Percentiles rank a stretch among this genome's conserved stretches.
phyloP scores from a whole-genome alignment of 441 rosid genomes.

The Cnidoscolus chayamansa region DNA sequence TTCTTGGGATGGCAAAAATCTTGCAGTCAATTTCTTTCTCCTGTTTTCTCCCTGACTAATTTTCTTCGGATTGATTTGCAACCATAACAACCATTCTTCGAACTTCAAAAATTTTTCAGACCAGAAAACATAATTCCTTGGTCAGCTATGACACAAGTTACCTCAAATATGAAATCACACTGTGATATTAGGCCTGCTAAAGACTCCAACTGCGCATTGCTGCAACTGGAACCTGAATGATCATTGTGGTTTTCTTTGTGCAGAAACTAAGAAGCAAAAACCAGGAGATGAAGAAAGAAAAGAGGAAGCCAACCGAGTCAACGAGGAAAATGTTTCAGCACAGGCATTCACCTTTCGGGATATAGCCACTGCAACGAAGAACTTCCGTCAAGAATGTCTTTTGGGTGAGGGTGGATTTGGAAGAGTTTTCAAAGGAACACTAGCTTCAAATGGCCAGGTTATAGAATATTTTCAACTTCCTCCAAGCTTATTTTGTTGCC shows the following conservation, averaged over 20 bases:
- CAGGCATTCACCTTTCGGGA: constrained; percentile 68
- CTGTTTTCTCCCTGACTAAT: neutral
- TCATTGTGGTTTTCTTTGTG: neutral
- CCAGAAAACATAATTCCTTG: no score
- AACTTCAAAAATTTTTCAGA: no score
- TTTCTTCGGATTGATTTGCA: no score
- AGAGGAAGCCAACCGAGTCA: constrained; percentile 14
- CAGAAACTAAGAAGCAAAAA: constrained; percentile 34
- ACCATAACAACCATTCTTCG: no score
- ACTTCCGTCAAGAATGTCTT: constrained; percentile 72
- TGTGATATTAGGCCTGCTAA: no score
- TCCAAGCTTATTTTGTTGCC: neutral
- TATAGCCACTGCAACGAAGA: constrained; percentile 76
- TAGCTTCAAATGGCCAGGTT: constrained; percentile 62
- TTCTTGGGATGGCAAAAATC: neutral
- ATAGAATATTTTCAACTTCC: neutral
- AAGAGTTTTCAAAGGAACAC: constrained; percentile 66
- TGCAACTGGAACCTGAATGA: no score
- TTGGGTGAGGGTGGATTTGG: constrained; percentile 90
- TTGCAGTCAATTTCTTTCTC: neutral
- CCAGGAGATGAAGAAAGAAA: neutral
- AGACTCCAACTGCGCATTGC: no score
- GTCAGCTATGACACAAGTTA: no score
- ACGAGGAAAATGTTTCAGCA: constrained; percentile 27
- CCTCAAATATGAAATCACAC: no score